Percentiles rank a stretch among this genome's conserved stretches.
These are phyloP conservation scores for Phlyctochytrium planicorne DNA, from an alignment of 192 early-diverging fungal species.

Conservation along the genomic window DNA sequence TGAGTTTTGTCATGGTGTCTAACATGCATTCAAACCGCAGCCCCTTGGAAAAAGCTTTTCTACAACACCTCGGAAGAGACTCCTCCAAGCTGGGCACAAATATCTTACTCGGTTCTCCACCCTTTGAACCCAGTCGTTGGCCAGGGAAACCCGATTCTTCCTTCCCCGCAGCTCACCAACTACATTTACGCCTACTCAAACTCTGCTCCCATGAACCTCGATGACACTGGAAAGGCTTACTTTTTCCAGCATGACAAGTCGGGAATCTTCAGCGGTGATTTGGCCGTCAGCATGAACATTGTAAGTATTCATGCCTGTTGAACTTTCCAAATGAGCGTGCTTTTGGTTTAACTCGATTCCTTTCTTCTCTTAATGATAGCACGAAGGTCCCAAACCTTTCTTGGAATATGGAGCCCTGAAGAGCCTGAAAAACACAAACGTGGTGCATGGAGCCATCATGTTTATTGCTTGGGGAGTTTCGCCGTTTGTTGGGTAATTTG, in stretches of 20 bases:
- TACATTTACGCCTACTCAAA: conserved; percentile 24
- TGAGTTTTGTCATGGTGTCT: no score
- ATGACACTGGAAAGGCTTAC: conserved; percentile 9
- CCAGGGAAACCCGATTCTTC: conserved; percentile 10
- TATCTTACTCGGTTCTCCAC: conserved; percentile 7
- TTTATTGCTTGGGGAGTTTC: conserved; percentile 43
- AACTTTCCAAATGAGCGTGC: conserved; percentile 4
- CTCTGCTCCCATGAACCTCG: conserved; percentile 2
- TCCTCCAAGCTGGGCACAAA: conserved; percentile 15
- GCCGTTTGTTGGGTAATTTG: no score
- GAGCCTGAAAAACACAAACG: conserved; percentile 1
- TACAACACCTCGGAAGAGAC: not conserved
- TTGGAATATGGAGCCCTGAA: not conserved
- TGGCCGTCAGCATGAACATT: conserved; percentile 1
- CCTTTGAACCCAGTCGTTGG: not conserved
- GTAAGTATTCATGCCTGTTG: not conserved
- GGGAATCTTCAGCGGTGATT: conserved; percentile 5
- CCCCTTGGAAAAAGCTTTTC: no score
- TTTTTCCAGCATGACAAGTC: not conserved
- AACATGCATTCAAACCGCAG: no score
- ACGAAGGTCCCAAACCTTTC: no score
- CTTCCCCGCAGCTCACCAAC: not conserved
- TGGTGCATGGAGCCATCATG: conserved; percentile 49
- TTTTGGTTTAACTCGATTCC: no score
- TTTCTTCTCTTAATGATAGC: no score